A percentile compares a stretch with the other conserved stretches of the same genome.
Evolutionary conservation across 2,329 filamentous ascomycete genomes (phyloP).

Genomic region (Geosmithia flava): DNA sequence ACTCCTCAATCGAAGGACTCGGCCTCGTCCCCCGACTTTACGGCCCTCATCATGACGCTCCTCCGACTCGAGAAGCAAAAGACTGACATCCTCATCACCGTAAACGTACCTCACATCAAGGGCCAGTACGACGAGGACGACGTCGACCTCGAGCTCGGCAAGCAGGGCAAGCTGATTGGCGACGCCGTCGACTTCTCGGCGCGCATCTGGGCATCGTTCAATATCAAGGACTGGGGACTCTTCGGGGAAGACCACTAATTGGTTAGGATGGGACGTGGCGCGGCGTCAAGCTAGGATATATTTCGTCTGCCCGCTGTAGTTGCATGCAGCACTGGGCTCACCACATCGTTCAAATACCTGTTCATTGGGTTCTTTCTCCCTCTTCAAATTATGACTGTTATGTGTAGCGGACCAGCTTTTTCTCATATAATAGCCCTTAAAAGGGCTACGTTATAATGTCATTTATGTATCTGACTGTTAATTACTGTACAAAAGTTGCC

Average conservation of each 20-base stretch:
- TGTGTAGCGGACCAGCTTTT: neutral
- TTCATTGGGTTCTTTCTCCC: too few species aligned
- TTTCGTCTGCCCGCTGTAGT: too few species aligned
- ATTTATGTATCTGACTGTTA: neutral
- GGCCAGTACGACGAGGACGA: conserved; percentile 63
- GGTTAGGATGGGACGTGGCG: neutral
- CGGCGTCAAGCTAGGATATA: too few species aligned
- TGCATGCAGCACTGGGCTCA: too few species aligned
- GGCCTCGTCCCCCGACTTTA: conserved; percentile 44
- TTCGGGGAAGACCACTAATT: conserved; percentile 32
- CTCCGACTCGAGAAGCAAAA: conserved; percentile 61
- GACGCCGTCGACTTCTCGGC: conserved; percentile 56
- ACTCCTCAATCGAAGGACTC: conserved; percentile 23
- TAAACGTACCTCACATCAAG: conserved; percentile 78
- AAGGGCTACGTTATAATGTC: neutral
- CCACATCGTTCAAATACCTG: too few species aligned
- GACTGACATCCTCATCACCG: conserved; percentile 73
- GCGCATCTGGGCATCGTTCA: conserved; percentile 59
- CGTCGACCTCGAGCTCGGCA: conserved; percentile 53
- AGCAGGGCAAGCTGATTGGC: conserved; percentile 55
- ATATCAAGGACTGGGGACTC: conserved; percentile 69
- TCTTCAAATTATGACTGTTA: neutral
- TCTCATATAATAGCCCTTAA: too few species aligned
- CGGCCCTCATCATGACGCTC: conserved; percentile 65
- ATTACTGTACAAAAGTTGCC: neutral